Evolutionary conservation across 352 stramenopile species (phyloP).

Genomic region (Pelagophyceae sp.): DNA sequence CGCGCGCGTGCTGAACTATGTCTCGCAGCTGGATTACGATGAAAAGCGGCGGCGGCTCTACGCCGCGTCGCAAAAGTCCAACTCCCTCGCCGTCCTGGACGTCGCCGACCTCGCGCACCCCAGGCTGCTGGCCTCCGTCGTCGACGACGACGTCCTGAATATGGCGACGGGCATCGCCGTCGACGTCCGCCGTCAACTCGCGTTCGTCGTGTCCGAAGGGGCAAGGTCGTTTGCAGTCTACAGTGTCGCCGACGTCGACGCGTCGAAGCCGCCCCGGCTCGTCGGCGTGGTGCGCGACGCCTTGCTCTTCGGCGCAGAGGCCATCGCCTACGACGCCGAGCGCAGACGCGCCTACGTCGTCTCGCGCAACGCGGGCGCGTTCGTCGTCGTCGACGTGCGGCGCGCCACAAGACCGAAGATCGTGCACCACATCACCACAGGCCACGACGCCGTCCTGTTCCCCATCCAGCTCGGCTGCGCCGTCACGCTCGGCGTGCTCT

Average conservation of each 20-base stretch:
- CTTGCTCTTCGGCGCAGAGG: not conserved
- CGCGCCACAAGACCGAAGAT: too few species aligned
- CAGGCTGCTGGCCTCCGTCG: not conserved
- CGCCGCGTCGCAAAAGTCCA: slow-evolving; percentile 1
- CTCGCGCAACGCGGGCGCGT: not conserved
- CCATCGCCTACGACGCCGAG: not conserved
- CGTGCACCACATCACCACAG: too few species aligned
- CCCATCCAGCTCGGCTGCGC: too few species aligned
- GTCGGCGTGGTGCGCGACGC: not conserved
- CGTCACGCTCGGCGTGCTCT: too few species aligned
- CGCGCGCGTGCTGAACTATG: not conserved
- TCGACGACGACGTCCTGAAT: not conserved
- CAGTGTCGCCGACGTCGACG: not conserved
- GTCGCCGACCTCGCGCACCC: not conserved
- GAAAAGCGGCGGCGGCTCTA: not conserved
- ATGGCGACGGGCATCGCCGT: not conserved
- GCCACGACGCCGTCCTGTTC: too few species aligned
- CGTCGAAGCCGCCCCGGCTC: not conserved
- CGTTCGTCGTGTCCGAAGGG: not conserved
- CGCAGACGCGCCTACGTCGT: not conserved
- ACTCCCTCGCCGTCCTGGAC: not conserved
- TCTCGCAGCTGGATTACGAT: not conserved
- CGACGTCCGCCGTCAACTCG: not conserved
- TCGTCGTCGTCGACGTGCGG: not conserved
- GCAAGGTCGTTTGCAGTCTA: too few species aligned